A percentile compares a stretch with the other conserved stretches of the same genome.
Conservation (phyloP, 495 filamentous ascomycete genomes). For the Penicillium subrubescens region DNA sequence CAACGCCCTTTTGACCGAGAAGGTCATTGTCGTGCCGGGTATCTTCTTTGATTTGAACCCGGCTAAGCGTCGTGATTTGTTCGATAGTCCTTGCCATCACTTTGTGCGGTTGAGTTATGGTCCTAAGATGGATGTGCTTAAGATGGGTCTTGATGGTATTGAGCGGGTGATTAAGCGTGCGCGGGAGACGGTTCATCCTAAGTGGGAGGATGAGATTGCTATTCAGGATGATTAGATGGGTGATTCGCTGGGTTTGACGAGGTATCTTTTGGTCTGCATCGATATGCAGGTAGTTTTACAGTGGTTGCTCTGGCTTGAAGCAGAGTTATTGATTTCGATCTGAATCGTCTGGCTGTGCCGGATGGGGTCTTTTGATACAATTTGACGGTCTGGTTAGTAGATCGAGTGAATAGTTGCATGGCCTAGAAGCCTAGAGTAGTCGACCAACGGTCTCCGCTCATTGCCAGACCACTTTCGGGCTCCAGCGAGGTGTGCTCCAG, state of each 20-base stretch:
- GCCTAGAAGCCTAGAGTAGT: not conserved
- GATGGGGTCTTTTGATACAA: not conserved
- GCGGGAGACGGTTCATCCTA: conserved; percentile 31
- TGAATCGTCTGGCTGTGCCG: not conserved
- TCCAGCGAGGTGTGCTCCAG: not conserved
- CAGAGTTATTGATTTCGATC: not conserved
- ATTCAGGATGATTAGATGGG: conserved; percentile 40
- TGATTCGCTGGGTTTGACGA: not conserved
- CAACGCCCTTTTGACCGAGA: conserved; percentile 86
- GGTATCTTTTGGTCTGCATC: not conserved
- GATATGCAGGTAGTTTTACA: not conserved
- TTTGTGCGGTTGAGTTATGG: conserved; percentile 93
- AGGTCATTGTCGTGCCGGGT: conserved; percentile 92
- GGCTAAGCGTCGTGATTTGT: conserved; percentile 83
- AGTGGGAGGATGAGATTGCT: conserved; percentile 46
- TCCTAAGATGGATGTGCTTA: conserved; percentile 82
- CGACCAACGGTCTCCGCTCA: not conserved
- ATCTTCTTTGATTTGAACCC: conserved; percentile 88
- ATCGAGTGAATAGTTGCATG: not conserved
- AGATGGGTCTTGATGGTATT: conserved; percentile 85
- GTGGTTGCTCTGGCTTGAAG: not conserved
- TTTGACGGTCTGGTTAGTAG: not conserved
- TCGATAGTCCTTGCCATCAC: conserved; percentile 94
- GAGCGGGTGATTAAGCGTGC: conserved; percentile 67
- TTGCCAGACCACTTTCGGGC: not conserved